Conservation (phyloP, 108 stramenopile species). For the Fragilariopsis cylindrus region DNA sequence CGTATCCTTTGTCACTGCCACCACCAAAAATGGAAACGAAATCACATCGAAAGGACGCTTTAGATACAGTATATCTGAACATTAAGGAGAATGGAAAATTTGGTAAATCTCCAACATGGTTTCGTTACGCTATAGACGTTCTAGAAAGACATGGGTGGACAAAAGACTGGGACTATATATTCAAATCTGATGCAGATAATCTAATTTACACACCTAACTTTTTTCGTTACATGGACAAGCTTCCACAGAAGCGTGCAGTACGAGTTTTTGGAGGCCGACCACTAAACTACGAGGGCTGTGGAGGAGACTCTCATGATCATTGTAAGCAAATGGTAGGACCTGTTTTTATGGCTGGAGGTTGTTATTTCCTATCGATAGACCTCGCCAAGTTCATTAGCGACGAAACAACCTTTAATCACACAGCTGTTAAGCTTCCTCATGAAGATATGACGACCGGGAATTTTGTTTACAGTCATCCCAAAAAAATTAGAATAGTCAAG, state of each 20-base stretch:
- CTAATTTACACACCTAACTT: conserved; percentile 18
- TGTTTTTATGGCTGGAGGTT: conserved; percentile 30
- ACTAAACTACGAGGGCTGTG: conserved; percentile 15
- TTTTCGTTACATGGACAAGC: conserved; percentile 8
- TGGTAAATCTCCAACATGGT: conserved; percentile 32
- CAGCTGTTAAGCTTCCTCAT: conserved; percentile 19
- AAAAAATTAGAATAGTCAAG: neutral
- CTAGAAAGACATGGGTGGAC: conserved; percentile 11
- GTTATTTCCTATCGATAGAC: conserved; percentile 29
- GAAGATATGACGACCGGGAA: conserved; percentile 38
- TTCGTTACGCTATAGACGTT: conserved; percentile 22
- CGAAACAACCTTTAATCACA: conserved; percentile 21
- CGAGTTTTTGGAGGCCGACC: neutral
- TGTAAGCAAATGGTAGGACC: conserved; percentile 21
- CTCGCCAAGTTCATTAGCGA: conserved; percentile 31
- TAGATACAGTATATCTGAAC: conserved; percentile 28
- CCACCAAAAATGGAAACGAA: neutral
- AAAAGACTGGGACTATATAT: conserved; percentile 24
- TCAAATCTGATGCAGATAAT: conserved; percentile 30
- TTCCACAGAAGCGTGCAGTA: neutral
- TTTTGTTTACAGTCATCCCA: conserved; percentile 25
- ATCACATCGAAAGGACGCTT: neutral
- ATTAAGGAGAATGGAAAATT: conserved; percentile 35
- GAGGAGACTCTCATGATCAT: conserved; percentile 29
- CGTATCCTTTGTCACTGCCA: conserved; percentile 1